Evolutionary conservation across 345 rosid genomes (phyloP), one percentile per base, ranked within the genome.

Genomic region (Mercurialis annua): DNA sequence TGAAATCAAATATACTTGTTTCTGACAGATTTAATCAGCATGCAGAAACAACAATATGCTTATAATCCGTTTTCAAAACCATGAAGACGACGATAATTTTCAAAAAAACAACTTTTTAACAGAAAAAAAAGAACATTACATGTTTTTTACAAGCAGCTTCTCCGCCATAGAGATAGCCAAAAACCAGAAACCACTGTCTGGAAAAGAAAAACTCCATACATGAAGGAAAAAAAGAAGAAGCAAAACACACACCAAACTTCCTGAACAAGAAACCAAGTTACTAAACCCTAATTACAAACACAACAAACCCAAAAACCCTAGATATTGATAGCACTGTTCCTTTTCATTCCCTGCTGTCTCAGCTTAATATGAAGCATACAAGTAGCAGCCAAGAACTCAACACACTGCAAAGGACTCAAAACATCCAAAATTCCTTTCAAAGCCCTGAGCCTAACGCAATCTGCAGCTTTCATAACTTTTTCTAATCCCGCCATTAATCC

Each of bases 391-490:
- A 90, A 68, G 75, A 92, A 90, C 61, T 81, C 84, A 23, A 88
- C 78, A 18, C 84, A 68, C 69, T 92, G 92, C 20, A 65, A 55
- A 0, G 93, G 88, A n/a, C 50, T 74, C 77, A 90, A 71, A 29
- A 78, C 65, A 64, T 92, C 98, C 59, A 92, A 66, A 69, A 90
- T 64, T 17, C 92, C 97, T 61, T 84, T 88, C 67, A 92, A 65
- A 20, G 96, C 81, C 81, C 85, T 92, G 5, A 92, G 84, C 69
- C 96, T 71, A 20, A 87, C 96, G 52, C 92, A 86, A 44, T 92
- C 98, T 1, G 96, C 93, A 2, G 86, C 85, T 69, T 86, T 92
- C 84, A 90, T 85, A 24, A 90, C 82, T 66, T 71, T 85, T 73
- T 84, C 96, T 54, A 90, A 70, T 57, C 90, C 85, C 3, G 24